These are phyloP conservation scores for Lotmaria passim DNA, from an alignment of 208 protist genomes.

Conservation along the genomic window DNA sequence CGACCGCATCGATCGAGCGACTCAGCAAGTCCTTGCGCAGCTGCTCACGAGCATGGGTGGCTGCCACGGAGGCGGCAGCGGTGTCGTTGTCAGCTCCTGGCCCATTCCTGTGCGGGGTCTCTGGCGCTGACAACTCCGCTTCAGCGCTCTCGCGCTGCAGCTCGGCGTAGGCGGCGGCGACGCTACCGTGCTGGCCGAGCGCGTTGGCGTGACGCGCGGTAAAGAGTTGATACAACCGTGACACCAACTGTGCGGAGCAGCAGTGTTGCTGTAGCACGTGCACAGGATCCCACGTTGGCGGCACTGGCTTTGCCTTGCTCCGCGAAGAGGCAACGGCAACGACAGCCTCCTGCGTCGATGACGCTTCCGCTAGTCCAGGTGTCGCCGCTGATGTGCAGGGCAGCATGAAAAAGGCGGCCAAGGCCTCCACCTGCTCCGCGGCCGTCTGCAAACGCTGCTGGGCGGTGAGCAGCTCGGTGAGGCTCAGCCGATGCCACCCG, in stretches of 20 bases:
- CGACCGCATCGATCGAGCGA: constrained; percentile 56
- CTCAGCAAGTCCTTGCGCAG: constrained; percentile 35
- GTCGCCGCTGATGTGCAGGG: constrained; percentile 1
- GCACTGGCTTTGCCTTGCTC: not conserved
- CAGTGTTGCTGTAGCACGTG: constrained; percentile 29
- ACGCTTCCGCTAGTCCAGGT: not conserved
- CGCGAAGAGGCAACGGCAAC: not conserved
- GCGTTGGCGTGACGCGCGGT: constrained; percentile 37
- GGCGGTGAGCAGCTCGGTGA: constrained; percentile 60
- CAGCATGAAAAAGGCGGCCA: constrained; percentile 67
- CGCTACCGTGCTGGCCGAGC: constrained; percentile 31
- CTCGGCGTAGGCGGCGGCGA: constrained; percentile 15
- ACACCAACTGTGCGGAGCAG: constrained; percentile 71
- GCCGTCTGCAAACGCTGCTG: constrained; percentile 51
- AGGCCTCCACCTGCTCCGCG: constrained; percentile 43
- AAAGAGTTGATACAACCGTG: constrained; percentile 53
- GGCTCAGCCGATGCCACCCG: constrained; percentile 53
- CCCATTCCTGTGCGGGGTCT: no score
- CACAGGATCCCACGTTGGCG: constrained; percentile 28
- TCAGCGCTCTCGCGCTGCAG: constrained; percentile 21
- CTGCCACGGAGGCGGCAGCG: not conserved
- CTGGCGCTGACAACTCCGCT: no score
- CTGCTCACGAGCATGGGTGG: constrained; percentile 2
- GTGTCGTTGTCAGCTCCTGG: not conserved
- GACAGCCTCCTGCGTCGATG: not conserved